Evolutionary conservation across 202 grass and related monocot species (phyloP), one percentile per base, ranked within the genome.

Genomic region (Brachypodium distachyon): DNA sequence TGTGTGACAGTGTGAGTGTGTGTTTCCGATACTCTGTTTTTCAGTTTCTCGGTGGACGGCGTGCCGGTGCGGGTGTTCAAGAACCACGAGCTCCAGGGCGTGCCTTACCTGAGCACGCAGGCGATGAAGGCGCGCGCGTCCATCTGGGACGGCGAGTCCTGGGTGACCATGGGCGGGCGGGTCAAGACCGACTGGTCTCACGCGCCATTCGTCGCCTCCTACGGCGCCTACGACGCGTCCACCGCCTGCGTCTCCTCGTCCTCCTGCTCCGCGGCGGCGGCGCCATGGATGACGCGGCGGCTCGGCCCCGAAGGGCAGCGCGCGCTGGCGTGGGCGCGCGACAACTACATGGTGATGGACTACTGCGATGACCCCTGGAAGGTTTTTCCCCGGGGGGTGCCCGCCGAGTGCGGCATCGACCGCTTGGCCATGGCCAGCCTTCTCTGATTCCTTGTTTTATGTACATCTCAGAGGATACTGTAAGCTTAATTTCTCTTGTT

Each of bases 21-120:
- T n/a, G n/a, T n/a, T n/a, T n/a, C n/a, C n/a, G n/a, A 9, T 41
- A 6, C 33, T 62, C 21, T 42, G 62, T 47, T 47, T n/a, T n/a
- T 27, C 79, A 88, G 88, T 27, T 90, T 91, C 81, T 79, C 84
- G 47, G 89, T 94, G 55, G 94, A 88, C 67, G 87, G 74, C 21
- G 81, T 52, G 63, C 84, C 88, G 36, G 73, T 88, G 64, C 68
- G 86, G 26, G 88, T 84, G 64, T 93, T 83, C 70, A 54, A 71
- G 59, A 90, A 90, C 80, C 47, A 77, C 36, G 73, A 84, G 43
- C 1, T 53, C 7, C 13, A 33, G 11, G 82, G 87, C 19, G 42
- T 90, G 16, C 57, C 73, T 2, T 90, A 83, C 81, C 87, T 77
- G 0, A 57, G n/a, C 47, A 43, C 3, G n/a, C 88, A 87, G 60